Conservation (phyloP, 352 stramenopile species). For the Globisporangium okanoganense region DNA sequence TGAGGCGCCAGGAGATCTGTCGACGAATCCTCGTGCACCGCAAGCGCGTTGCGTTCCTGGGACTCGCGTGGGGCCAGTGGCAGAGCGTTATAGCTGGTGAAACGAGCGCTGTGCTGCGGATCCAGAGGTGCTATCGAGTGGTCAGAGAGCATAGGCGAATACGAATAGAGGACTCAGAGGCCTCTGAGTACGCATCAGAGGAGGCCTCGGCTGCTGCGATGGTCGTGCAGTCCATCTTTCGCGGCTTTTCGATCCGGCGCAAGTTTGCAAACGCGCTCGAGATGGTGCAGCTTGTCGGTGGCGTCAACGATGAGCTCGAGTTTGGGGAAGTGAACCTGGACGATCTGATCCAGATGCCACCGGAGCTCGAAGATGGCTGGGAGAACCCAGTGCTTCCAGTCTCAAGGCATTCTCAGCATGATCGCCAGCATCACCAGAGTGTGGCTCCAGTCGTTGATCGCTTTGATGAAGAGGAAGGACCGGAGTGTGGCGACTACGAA, state of each 20-base stretch:
- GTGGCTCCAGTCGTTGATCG: background rate
- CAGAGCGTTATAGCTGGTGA: background rate
- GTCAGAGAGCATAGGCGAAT: background rate
- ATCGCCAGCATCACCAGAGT: background rate
- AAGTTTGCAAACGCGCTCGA: constrained; percentile 63
- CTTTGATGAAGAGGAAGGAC: constrained; percentile 6
- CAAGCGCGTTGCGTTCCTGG: constrained; percentile 1
- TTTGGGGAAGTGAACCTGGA: constrained; percentile 59
- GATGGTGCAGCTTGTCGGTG: constrained; percentile 32
- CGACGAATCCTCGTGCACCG: background rate
- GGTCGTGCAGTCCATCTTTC: constrained; percentile 63
- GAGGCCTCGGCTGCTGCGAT: constrained; percentile 26
- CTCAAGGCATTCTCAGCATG: background rate
- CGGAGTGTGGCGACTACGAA: background rate
- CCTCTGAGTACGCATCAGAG: constrained; percentile 6
- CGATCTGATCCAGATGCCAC: constrained; percentile 46
- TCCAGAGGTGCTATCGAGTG: constrained; percentile 6
- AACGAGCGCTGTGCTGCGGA: background rate
- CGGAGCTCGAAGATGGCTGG: constrained; percentile 60
- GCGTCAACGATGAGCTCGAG: constrained; percentile 14
- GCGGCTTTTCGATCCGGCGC: constrained; percentile 57
- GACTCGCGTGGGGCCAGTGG: constrained; percentile 4
- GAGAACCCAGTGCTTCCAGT: constrained; percentile 38
- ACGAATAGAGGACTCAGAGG: background rate
- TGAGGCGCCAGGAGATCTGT: background rate